Evolutionary conservation across 441 rosid species (phyloP).

Genomic region (Euphorbia neoarborescens): DNA sequence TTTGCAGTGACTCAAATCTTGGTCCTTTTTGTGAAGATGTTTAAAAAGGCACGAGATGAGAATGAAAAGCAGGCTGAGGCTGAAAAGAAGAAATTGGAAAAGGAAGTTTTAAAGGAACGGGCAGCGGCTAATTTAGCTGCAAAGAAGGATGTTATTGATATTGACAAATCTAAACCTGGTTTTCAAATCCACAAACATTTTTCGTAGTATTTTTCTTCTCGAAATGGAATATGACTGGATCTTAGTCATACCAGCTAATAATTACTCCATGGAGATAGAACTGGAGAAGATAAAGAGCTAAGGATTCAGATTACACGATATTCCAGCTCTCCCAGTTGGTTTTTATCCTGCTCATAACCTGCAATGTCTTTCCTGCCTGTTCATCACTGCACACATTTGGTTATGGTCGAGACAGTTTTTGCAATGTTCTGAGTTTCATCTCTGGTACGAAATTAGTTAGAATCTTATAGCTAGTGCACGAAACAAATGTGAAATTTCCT

Average conservation of each 20-base stretch:
- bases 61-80: constrained; percentile 76
- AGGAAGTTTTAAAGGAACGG: constrained; percentile 70
- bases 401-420: neutral
- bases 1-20: constrained; percentile 80
- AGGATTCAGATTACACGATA: too few species aligned
- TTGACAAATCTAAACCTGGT: constrained; percentile 27
- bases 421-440: too few species aligned
- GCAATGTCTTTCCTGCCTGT: neutral
- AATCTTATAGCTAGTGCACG: neutral
- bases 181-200: constrained; percentile 35
- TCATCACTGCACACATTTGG: neutral
- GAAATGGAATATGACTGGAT: neutral
- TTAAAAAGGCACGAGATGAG: constrained; percentile 76
- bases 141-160: constrained; percentile 41
- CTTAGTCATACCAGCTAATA: neutral
- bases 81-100: constrained; percentile 83
- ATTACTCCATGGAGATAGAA: neutral
- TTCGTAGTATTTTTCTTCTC: constrained; percentile 10
- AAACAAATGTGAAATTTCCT: neutral
- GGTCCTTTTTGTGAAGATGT: constrained; percentile 67
- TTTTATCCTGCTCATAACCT: neutral
- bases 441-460: neutral
- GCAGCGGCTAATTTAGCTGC: constrained; percentile 34
- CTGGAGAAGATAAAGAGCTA: neutral
- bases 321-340: neutral